Evolutionary conservation across 2,329 filamentous ascomycete species (phyloP).

Genomic region (Colletotrichum sp.): DNA sequence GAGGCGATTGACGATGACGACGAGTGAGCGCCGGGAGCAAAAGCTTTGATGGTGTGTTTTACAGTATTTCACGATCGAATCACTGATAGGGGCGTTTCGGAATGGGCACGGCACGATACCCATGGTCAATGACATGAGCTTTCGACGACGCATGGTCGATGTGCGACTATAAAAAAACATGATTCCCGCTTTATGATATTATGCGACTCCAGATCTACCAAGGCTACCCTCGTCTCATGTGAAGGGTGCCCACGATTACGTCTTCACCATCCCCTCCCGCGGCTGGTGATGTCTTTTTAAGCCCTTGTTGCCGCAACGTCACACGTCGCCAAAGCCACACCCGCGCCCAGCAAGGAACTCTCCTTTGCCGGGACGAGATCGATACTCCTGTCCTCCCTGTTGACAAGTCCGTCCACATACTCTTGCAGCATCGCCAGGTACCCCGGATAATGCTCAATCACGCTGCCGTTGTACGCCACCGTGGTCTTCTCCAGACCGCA

Average conservation of each 20-base stretch:
- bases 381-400: slow-evolving; percentile 44
- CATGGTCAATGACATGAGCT: not conserved
- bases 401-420: slow-evolving; percentile 66
- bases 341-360: slow-evolving; percentile 77
- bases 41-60: not conserved
- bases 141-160: not conserved
- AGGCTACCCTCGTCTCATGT: not conserved
- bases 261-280: not conserved
- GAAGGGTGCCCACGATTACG: not conserved
- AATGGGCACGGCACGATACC: not conserved
- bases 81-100: not conserved
- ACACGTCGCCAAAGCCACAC: slow-evolving; percentile 64
- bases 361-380: slow-evolving; percentile 73
- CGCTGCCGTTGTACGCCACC: slow-evolving; percentile 81
- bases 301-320: not conserved
- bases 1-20: slow-evolving; percentile 21
- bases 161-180: not conserved
- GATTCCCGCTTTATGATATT: not conserved
- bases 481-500: slow-evolving; percentile 53
- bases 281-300: not conserved
- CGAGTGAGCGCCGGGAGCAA: not conserved
- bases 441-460: slow-evolving; percentile 78
- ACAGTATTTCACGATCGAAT: not conserved
- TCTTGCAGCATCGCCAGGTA: slow-evolving; percentile 68
- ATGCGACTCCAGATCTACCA: not conserved